Conservation (phyloP, 2,329 filamentous ascomycete species). For the Myriosclerotinia scirpicola region DNA sequence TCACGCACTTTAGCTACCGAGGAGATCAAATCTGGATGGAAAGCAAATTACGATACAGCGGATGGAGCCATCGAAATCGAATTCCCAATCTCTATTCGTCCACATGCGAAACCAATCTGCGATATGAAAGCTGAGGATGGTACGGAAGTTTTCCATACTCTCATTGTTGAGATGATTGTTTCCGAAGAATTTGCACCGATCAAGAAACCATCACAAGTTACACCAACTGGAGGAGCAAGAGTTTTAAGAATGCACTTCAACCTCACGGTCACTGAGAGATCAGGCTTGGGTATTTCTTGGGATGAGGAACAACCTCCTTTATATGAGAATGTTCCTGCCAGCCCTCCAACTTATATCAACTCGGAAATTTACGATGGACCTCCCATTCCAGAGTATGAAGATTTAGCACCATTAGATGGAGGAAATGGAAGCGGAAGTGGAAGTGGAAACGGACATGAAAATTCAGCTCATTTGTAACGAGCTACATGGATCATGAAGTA, state of each 20-base stretch:
- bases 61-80: slow-evolving; percentile 79
- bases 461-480: neutral
- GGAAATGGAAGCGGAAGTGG: neutral
- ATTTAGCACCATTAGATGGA: slow-evolving; percentile 32
- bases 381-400: slow-evolving; percentile 39
- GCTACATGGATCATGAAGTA: neutral
- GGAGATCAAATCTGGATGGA: slow-evolving; percentile 87
- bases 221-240: slow-evolving; percentile 84
- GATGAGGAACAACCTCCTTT: slow-evolving; percentile 93
- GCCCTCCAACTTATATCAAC: slow-evolving; percentile 67
- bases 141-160: slow-evolving; percentile 76
- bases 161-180: slow-evolving; percentile 91
- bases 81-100: slow-evolving; percentile 64
- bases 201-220: slow-evolving; percentile 65
- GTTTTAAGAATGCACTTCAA: slow-evolving; percentile 92
- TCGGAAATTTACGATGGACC: slow-evolving; percentile 32
- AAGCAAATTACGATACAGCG: slow-evolving; percentile 64
- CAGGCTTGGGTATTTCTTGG: slow-evolving; percentile 88
- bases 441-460: neutral
- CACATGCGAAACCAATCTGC: slow-evolving; percentile 65
- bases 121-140: slow-evolving; percentile 74
- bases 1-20: slow-evolving; percentile 75
- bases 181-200: slow-evolving; percentile 83
- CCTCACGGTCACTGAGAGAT: slow-evolving; percentile 86
- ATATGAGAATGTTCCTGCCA: slow-evolving; percentile 89